These are phyloP conservation scores for Sideroxylon spinosum DNA, from an alignment of 179 eudicot genomes.

Conservation along the genomic window DNA sequence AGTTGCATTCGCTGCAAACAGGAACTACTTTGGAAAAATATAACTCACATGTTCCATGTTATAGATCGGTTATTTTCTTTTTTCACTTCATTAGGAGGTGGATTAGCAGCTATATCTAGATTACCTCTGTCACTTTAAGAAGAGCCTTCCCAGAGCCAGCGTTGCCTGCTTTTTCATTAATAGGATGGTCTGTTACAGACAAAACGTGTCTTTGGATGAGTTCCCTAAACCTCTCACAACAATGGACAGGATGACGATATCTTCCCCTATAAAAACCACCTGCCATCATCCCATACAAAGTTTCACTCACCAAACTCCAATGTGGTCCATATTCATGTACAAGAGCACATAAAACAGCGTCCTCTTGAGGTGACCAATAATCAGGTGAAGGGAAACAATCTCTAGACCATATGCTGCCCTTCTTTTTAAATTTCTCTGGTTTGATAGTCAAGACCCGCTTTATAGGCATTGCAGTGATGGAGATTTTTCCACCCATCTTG, in stretches of 20 bases:
- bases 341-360: slow-evolving; percentile 79
- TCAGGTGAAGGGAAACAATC: slow-evolving; percentile 76
- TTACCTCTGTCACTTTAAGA: slow-evolving; percentile 90
- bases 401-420: slow-evolving; percentile 69
- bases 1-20: slow-evolving; percentile 10
- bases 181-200: slow-evolving; percentile 49
- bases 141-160: slow-evolving; percentile 61
- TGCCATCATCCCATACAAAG: slow-evolving; percentile 71
- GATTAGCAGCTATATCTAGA: slow-evolving; percentile 11
- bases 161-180: slow-evolving; percentile 61
- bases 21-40: neutral
- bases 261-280: slow-evolving; percentile 91
- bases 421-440: slow-evolving; percentile 74
- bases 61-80: neutral
- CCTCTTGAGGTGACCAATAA: slow-evolving; percentile 84
- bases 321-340: slow-evolving; percentile 90
- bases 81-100: neutral
- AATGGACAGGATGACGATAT: slow-evolving; percentile 76
- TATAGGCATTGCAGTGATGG: slow-evolving; percentile 58
- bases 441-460: slow-evolving; percentile 67
- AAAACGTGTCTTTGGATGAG: slow-evolving; percentile 69
- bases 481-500: slow-evolving; percentile 65
- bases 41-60: neutral
- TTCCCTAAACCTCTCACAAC: slow-evolving; percentile 96
- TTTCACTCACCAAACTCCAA: slow-evolving; percentile 91